A percentile compares a stretch with the other conserved stretches of the same genome.
Evolutionary conservation across 2,329 filamentous ascomycete species (phyloP).

Genomic region (Curvularia verruculosa): DNA sequence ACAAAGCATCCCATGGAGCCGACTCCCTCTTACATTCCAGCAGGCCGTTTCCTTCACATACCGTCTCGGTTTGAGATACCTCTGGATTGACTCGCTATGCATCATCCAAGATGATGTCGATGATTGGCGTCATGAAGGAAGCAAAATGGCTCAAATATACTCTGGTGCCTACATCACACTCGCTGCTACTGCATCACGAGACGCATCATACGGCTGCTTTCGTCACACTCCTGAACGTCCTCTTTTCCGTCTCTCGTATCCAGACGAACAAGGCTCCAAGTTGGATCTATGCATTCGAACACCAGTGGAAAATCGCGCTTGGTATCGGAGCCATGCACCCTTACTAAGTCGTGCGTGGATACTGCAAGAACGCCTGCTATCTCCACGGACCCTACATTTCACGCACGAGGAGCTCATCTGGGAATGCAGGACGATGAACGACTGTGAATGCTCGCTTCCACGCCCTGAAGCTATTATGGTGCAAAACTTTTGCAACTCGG

Average conservation of each 20-base stretch:
- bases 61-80: constrained; percentile 17
- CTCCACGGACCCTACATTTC: constrained; percentile 5
- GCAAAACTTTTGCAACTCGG: neutral
- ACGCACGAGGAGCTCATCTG: constrained; percentile 9
- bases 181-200: constrained; percentile 8
- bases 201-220: constrained; percentile 8
- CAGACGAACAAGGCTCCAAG: neutral
- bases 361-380: constrained; percentile 11
- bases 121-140: constrained; percentile 27
- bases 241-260: neutral
- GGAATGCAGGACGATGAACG: constrained; percentile 3
- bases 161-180: constrained; percentile 19
- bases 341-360: constrained; percentile 8
- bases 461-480: no score
- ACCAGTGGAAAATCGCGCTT: neutral
- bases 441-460: constrained; percentile 2
- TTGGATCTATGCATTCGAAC: neutral
- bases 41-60: constrained; percentile 18
- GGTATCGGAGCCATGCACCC: neutral
- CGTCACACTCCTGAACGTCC: neutral
- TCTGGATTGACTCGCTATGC: constrained; percentile 29
- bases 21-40: constrained; percentile 18
- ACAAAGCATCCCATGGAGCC: constrained; percentile 9
- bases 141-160: constrained; percentile 24
- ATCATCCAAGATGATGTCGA: constrained; percentile 22